Evolutionary conservation across 345 rosid genomes (phyloP).

Genomic region (Atalantia buxifolia): DNA sequence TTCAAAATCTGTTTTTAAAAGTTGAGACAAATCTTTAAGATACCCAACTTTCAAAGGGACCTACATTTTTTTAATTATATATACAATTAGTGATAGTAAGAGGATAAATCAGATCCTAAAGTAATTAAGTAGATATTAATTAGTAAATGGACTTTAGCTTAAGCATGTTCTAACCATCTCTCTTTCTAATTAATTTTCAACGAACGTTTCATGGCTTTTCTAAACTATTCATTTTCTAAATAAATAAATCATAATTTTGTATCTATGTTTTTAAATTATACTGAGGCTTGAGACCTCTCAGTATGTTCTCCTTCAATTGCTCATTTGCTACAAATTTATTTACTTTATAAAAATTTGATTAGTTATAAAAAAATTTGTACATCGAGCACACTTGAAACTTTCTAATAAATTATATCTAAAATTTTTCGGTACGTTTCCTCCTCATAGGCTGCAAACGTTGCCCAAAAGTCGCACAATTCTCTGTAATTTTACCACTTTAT

Average conservation of each 20-base stretch:
- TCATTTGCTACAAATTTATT: too few species aligned
- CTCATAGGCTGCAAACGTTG: neutral
- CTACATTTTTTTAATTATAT: neutral
- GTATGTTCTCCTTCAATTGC: too few species aligned
- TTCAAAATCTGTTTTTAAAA: conserved; percentile 38
- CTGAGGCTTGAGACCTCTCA: too few species aligned
- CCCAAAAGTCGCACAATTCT: neutral
- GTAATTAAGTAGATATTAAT: neutral
- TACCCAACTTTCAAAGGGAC: conserved; percentile 28
- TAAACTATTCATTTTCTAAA: neutral
- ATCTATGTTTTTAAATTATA: too few species aligned
- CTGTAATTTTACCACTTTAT: neutral
- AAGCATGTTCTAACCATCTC: neutral
- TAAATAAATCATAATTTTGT: too few species aligned
- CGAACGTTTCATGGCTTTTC: neutral
- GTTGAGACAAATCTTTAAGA: conserved; percentile 32
- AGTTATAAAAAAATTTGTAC: too few species aligned
- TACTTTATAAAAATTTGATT: too few species aligned
- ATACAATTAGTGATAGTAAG: conserved; percentile 4
- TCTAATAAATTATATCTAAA: too few species aligned
- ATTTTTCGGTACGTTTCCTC: too few species aligned
- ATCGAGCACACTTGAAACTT: too few species aligned
- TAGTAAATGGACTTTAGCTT: neutral
- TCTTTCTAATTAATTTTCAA: neutral
- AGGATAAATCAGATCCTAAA: neutral